Base-by-base conservation (phyloP, 169 alveolate genomes). In the Cyclospora cayetanensis region DNA sequence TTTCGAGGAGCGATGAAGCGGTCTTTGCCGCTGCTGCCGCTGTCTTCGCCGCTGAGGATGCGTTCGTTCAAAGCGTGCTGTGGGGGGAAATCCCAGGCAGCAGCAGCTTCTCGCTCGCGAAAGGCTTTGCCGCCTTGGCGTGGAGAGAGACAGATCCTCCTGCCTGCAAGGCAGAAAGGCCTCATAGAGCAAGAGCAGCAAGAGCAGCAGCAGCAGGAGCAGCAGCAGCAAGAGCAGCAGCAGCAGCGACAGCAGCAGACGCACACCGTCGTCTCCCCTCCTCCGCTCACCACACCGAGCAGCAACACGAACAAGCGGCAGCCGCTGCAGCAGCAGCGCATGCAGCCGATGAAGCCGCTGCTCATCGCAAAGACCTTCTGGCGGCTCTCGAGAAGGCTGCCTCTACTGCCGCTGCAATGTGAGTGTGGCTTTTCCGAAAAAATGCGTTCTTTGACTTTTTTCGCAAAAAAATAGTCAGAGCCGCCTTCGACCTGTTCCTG, bases 321-420 rank as follows among this genome's bases (percentile, higher is more conserved):
- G 84, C 63, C 2, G 86, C 86, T 2, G 86, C 86, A 5, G 68
- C 39, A 0, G 74, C 74, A 9, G 74, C n/a, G 34, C 37, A 18
- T n/a, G 90, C 72, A 80, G 76, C 90, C 20, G 90, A 50, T 35
- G 76, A 80, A 63, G 90, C 66, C 29, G 90, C 90, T 34, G 90
- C 90, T 52, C 29, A 22, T 39, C 63, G 86, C 41, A 76, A 52
- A 43, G 86, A 76, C 27, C 66, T 76, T 4, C 42, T 76, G 66
- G 66, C 86, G 18, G 68, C 41, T 39, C 55, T 76, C 4, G 86
- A 76, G 66, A 76, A 52, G 42, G 43, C 46, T n/a, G n/a, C n/a
- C 68, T 9, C 86, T 0, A 43, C 15, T 27, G 43, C 66, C 66
- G 68, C 68, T 41, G 41, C 29, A 25, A 41, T 34, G 86, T 76